Evolutionary conservation across 2,329 filamentous ascomycete species (phyloP).

Genomic region (Camptophora hylomeconis): DNA sequence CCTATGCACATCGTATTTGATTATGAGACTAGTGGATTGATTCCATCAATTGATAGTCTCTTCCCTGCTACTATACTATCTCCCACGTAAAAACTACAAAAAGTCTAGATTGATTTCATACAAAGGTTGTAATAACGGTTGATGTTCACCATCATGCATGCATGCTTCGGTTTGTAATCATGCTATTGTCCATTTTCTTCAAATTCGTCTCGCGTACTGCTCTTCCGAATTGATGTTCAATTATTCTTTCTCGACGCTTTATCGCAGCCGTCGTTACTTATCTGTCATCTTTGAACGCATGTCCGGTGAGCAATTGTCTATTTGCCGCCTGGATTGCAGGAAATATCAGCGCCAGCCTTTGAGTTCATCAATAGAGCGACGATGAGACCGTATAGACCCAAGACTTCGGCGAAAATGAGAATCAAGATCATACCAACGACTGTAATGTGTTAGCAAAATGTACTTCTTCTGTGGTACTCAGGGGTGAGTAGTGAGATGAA

Average conservation of each 20-base stretch:
- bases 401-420: conserved; percentile 98
- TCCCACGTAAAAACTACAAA: too few relatives aligned
- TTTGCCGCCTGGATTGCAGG: conserved; percentile 38
- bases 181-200: conserved; percentile 1
- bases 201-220: conserved; percentile 2
- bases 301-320: too few relatives aligned
- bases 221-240: conserved; percentile 4
- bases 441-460: conserved; percentile 35
- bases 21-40: conserved; percentile 2
- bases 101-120: not conserved
- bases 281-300: not conserved
- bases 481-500: not conserved
- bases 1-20: too few relatives aligned
- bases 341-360: conserved; percentile 55
- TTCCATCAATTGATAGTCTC: too few relatives aligned
- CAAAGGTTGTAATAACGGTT: conserved; percentile 2
- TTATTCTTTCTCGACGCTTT: too few relatives aligned
- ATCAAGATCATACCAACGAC: conserved; percentile 95
- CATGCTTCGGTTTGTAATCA: conserved; percentile 1
- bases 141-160: conserved; percentile 3
- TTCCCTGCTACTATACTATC: too few relatives aligned
- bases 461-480: not conserved
- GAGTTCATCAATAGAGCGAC: conserved; percentile 99
- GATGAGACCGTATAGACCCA: conserved; percentile 98
- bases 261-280: conserved; percentile 9